Evolutionary conservation across 441 rosid genomes (phyloP).

Genomic region (Capsella rubella): DNA sequence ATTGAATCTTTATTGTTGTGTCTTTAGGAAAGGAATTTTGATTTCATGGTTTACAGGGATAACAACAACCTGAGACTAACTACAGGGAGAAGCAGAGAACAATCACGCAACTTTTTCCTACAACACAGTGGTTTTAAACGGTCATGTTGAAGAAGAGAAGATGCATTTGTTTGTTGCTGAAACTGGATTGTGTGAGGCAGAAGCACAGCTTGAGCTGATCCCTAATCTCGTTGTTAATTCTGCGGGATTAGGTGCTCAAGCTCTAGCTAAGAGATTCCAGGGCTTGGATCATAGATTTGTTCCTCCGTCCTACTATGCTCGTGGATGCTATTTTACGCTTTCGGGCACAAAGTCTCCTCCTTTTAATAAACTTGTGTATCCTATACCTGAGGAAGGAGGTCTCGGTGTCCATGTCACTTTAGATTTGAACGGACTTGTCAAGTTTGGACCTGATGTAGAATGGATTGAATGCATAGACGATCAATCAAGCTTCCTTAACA

Average conservation of each 20-base stretch:
- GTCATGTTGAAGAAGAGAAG: conserved; percentile 60
- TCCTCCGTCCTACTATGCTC: conserved; percentile 74
- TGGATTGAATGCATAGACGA: conserved; percentile 74
- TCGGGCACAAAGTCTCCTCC: conserved; percentile 58
- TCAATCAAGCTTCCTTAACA: conserved; percentile 73
- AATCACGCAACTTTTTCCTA: conserved; percentile 67
- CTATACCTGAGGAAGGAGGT: conserved; percentile 91
- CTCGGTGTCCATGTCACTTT: conserved; percentile 90
- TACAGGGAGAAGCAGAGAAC: conserved; percentile 90
- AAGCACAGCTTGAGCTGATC: conserved; percentile 59
- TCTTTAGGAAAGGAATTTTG: conserved; percentile 46
- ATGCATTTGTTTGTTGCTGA: conserved; percentile 62
- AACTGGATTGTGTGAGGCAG: conserved; percentile 50
- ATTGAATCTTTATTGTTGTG: background rate
- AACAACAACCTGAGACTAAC: conserved; percentile 35
- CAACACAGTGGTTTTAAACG: conserved; percentile 73
- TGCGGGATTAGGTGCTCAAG: conserved; percentile 79
- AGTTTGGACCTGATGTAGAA: conserved; percentile 96
- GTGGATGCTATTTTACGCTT: conserved; percentile 83
- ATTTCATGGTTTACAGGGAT: conserved; percentile 42
- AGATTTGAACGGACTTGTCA: conserved; percentile 84
- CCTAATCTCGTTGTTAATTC: conserved; percentile 80
- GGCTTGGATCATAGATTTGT: conserved; percentile 53
- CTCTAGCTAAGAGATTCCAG: conserved; percentile 67
- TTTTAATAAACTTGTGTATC: conserved; percentile 77